Evolutionary conservation across 352 stramenopile genomes (phyloP).

Genomic region (Plasmopara viticola): DNA sequence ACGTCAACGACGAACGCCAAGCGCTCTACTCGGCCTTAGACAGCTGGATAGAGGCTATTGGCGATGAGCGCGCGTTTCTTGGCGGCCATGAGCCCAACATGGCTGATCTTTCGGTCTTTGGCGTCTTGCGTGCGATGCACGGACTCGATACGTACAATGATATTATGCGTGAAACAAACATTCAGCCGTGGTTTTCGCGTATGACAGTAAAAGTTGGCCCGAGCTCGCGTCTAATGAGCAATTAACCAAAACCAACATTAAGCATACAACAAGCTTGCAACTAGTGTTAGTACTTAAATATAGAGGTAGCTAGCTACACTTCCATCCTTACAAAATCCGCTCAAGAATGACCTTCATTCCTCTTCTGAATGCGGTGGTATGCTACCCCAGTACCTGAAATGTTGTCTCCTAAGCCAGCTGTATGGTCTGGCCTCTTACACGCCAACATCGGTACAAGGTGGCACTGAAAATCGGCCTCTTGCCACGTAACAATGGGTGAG

Average conservation of each 20-base stretch:
- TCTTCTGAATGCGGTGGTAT: conserved; percentile 64
- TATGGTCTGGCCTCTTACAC: conserved; percentile 78
- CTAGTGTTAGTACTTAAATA: too few relatives aligned
- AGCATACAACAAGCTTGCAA: not conserved
- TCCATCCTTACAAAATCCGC: too few relatives aligned
- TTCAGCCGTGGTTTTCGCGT: conserved; percentile 70
- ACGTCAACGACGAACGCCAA: conserved; percentile 82
- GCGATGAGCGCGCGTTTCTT: conserved; percentile 58
- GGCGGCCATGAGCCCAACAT: conserved; percentile 76
- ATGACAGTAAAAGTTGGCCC: conserved; percentile 59
- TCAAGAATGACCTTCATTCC: conserved; percentile 7
- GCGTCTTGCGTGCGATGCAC: conserved; percentile 75
- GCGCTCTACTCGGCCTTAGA: conserved; percentile 74
- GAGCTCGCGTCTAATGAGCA: conserved; percentile 34
- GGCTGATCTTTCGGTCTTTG: conserved; percentile 86
- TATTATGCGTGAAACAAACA: conserved; percentile 61
- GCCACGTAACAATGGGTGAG: conserved; percentile 57
- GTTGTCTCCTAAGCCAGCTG: conserved; percentile 77
- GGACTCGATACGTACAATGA: conserved; percentile 78
- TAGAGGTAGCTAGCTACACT: too few relatives aligned
- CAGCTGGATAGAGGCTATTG: conserved; percentile 64
- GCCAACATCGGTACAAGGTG: conserved; percentile 74
- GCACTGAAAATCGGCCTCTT: conserved; percentile 70
- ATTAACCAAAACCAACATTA: conserved; percentile 11
- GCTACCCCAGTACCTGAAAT: conserved; percentile 80